phyloP scores from a whole-genome alignment of 805 yeast species.

The Zygosaccharomyces gambellarensis region DNA sequence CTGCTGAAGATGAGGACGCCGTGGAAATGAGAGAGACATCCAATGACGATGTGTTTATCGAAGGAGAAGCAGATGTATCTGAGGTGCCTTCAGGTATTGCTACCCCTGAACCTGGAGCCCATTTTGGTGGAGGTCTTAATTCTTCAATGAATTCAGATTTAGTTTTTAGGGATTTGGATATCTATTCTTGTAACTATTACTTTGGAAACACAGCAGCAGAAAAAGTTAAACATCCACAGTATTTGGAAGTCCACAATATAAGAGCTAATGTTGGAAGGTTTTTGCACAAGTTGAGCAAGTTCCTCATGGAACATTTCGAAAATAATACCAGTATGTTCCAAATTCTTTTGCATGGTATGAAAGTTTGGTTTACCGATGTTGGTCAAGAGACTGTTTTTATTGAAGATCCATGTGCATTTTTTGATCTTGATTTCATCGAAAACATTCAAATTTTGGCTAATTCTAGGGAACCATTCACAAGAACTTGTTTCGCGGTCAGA shows the following conservation, averaged over 20 bases:
- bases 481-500: slow-evolving; percentile 71
- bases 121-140: slow-evolving; percentile 24
- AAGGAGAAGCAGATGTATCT: slow-evolving; percentile 43
- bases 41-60: slow-evolving; percentile 28
- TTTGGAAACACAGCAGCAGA: slow-evolving; percentile 54
- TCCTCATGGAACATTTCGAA: slow-evolving; percentile 45
- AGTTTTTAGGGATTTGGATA: slow-evolving; percentile 54
- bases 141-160: slow-evolving; percentile 51
- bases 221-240: slow-evolving; percentile 40
- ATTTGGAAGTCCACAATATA: slow-evolving; percentile 52
- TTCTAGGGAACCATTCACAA: slow-evolving; percentile 63
- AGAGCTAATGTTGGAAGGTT: slow-evolving; percentile 57
- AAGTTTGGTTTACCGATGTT: slow-evolving; percentile 76
- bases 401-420: slow-evolving; percentile 47
- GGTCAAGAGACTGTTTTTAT: slow-evolving; percentile 66
- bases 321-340: slow-evolving; percentile 63
- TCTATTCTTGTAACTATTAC: slow-evolving; percentile 59
- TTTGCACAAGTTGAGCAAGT: slow-evolving; percentile 53
- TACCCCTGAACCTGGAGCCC: slow-evolving; percentile 36
- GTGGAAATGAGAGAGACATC: slow-evolving; percentile 22
- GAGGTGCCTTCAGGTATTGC: slow-evolving; percentile 37
- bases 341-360: slow-evolving; percentile 56
- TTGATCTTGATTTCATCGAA: slow-evolving; percentile 53
- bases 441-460: slow-evolving; percentile 61
- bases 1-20: slow-evolving; percentile 25